Evolutionary conservation across 352 stramenopile species (phyloP), one percentile per base, ranked within the genome.

Genomic region (Pythium insidiosum): DNA sequence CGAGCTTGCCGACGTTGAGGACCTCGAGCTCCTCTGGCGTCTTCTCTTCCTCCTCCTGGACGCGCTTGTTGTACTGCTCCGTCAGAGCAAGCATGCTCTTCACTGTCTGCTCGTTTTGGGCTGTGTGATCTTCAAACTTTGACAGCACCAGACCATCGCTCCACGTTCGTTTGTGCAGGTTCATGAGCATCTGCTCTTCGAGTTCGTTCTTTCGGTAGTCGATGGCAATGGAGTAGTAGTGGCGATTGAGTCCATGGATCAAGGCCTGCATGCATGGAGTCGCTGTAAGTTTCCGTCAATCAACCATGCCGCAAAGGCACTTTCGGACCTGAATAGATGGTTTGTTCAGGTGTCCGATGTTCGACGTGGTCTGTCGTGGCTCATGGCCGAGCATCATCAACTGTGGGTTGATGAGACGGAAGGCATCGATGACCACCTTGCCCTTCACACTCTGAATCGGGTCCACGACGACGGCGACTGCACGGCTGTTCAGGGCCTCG

Each of bases 341-440:
- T 58, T 99, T 99, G 71, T 99, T 98, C 19, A 99, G 63, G 64
- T 99, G 96, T 1, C 96, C 96, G 61, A 99, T 96, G 71, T 99
- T 98, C 22, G 87, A 98, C 2, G 97, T 99, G 18, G 95, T 99
- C 75, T 99, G 97, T 22, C 97, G 73, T 4, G 95, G 94, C 66
- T 99, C 95, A 43, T 98, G 94, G 30, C 95, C 95, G 53, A 99
- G 75, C 94, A 99, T 98, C 86, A 98, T 97, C 20, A 98, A 74
- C 69, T 99, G 95, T 12, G 94, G 92, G 77, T 99, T 98, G 69
- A 99, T 99, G 30, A 98, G 71, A 36, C 95, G 90, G 68, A 99
- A 99, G 25, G 95, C 97, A 63, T 99, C 97, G 66, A 99, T 99
- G 23, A 99, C 97, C 16, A 99, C 94, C 56, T 98, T 98, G 41